Evolutionary conservation across 148 eudicot species (phyloP), one percentile per base, ranked within the genome.

Genomic region (Dysphania ambrosioides): DNA sequence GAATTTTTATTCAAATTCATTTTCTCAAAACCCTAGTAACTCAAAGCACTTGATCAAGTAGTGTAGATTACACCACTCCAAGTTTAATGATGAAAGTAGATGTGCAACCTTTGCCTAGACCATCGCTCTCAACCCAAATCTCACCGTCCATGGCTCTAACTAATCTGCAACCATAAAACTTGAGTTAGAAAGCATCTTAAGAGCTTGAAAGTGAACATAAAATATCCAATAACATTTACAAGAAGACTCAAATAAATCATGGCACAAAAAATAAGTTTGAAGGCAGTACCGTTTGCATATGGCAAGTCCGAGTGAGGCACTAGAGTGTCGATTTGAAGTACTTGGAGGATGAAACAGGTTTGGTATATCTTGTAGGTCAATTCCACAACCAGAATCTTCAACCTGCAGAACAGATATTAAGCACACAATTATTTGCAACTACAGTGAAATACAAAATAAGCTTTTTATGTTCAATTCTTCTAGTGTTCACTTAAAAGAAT

Each of bases 41-140:
- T 36, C 40, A 36, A 36, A 36, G 7, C 40, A 4, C 18, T 0
- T 29, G 12, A 56, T 27, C 18, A 12, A 44, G 65, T 57, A 3
- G 24, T 9, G 61, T 3, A 30, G 40, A 36, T 5, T 41, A 41
- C 0, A 15, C 1, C 53, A 27, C 80, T 78, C 83, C 83, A 38
- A 90, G 88, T 56, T 72, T 83, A 38, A 85, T 88, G 40, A 91
- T 47, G 76, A 88, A 79, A n/a, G 88, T 78, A 38, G 84, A 81
- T 31, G 83, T 85, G 49, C 83, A 81, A 56, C 93, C 98, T 79
- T 84, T 87, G 74, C 86, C 93, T 24, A 74, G 31, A 12, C 93
- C 96, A 31, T 89, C 93, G 40, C 96, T 90, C 75, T 93, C 93
- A 31, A 93, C 76, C 96, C 92, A 89, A 15, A 91, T 89, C 30